Conservation (phyloP, 202 grass and related monocot species). For the Panicum virgatum region DNA sequence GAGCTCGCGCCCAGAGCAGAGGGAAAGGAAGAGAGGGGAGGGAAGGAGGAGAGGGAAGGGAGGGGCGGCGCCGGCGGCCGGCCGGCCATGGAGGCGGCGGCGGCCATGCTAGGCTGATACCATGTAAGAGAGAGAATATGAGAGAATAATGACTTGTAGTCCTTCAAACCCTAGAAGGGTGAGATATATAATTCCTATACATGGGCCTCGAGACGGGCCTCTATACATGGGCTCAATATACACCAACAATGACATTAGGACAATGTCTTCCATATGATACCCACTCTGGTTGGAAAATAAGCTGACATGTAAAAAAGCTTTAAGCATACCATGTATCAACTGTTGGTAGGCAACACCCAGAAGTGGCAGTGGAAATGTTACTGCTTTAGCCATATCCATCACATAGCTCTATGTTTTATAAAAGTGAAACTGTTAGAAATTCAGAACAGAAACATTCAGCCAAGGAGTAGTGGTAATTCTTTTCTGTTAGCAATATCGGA, state of each 20-base stretch:
- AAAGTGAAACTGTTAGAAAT: conserved; percentile 39
- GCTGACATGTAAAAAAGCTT: conserved; percentile 33
- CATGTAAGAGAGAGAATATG: too few species aligned
- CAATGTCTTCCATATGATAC: background rate
- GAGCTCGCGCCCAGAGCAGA: too few species aligned
- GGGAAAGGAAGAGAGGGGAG: too few species aligned
- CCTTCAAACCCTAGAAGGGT: too few species aligned
- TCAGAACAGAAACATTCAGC: conserved; percentile 35
- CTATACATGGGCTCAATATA: too few species aligned
- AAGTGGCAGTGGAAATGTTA: conserved; percentile 84
- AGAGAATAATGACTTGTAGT: too few species aligned
- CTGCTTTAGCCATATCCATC: conserved; percentile 80
- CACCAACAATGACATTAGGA: background rate
- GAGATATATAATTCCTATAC: too few species aligned
- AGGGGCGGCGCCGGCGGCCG: too few species aligned
- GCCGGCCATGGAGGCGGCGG: too few species aligned
- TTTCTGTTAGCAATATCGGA: conserved; percentile 32
- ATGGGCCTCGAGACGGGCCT: too few species aligned
- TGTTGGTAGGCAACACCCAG: conserved; percentile 73
- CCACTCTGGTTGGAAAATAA: conserved; percentile 10
- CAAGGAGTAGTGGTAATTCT: conserved; percentile 16
- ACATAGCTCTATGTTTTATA: conserved; percentile 54
- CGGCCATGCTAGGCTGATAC: too few species aligned
- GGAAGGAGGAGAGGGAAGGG: too few species aligned
- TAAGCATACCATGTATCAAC: conserved; percentile 73